Evolutionary conservation across 495 filamentous ascomycete genomes (phyloP), one percentile per base, ranked within the genome.

Genomic region (Podospora pseudoanserina): DNA sequence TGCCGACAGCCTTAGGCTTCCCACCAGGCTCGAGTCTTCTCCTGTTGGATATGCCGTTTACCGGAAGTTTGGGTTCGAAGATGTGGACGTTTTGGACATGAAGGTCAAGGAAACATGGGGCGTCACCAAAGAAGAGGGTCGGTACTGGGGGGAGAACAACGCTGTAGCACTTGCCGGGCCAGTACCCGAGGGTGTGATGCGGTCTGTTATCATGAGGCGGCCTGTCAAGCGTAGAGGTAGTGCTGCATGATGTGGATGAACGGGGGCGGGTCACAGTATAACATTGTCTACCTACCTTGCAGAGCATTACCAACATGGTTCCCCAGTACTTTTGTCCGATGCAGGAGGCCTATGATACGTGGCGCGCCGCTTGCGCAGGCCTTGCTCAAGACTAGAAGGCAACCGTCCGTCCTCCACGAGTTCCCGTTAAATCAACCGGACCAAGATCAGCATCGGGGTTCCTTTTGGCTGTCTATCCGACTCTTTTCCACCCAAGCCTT

Each of bases 191-290:
- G 76, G 76, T 2, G 60, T 59, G 23, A 15, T 63, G 15, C 73
- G 76, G 11, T 68, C 34, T 13, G 72, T 71, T 19, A 71, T 78
- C 30, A 78, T 78, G 76, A 73, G 57, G 65, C 27, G 76, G 19
- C 66, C 71, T 3, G 44, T 68, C 4, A 72, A 66, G 53, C 13
- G 20, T 58, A 49, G 39, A 49, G n/a, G 20, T 58, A 49, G 39
- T 16, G 15, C 39, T 64, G 26, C 58, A 39, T n/a, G 27, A 20
- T 13, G 20, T 44, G 19, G 18, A 27, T 62, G 13, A 18, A 65
- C 44, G 6, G 44, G 19, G 53, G 4, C 19, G n/a, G 30, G 34
- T 58, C 56, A 58, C 30, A 5, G 39, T 16, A 16, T 11, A 49
- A 49, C 39, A 11, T 49, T 49, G 39, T 13, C 39, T 49, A 49